These are phyloP conservation scores for Tuctoria greenei DNA, from an alignment of 176 grass and related monocot species.

Conservation along the genomic window DNA sequence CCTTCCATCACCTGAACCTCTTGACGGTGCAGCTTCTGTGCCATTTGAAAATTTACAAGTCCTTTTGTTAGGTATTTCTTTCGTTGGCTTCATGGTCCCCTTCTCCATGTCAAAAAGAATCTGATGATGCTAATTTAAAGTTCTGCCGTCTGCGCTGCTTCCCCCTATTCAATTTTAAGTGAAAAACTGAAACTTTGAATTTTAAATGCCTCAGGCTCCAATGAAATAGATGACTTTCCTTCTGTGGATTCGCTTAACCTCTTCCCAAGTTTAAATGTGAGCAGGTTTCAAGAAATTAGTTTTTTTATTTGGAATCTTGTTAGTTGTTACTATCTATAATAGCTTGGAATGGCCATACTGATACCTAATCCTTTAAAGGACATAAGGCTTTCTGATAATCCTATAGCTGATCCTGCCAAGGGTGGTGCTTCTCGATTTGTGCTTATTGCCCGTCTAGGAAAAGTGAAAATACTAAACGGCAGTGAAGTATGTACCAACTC, in stretches of 20 bases:
- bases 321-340: conserved; percentile 10
- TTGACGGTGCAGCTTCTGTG: conserved; percentile 28
- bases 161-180: background rate
- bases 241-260: conserved; percentile 91
- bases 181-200: background rate
- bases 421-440: conserved; percentile 79
- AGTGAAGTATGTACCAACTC: conserved; percentile 51
- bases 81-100: background rate
- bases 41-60: conserved; percentile 77
- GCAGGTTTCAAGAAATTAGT: conserved; percentile 30
- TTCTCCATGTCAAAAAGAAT: conserved; percentile 9
- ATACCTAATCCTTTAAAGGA: conserved; percentile 67
- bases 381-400: conserved; percentile 92
- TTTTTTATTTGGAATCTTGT: conserved; percentile 8
- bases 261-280: conserved; percentile 84
- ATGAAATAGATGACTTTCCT: conserved; percentile 65
- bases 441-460: conserved; percentile 79
- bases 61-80: conserved; percentile 79
- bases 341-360: conserved; percentile 8
- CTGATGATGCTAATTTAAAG: background rate
- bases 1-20: conserved; percentile 21
- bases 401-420: conserved; percentile 75
- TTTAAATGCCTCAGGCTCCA: conserved; percentile 56
- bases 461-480: conserved; percentile 79
- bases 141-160: too few species aligned